Evolutionary conservation across 2,329 filamentous ascomycete genomes (phyloP), one percentile per base, ranked within the genome.

Genomic region (Sporothrix brunneoviolacea): DNA sequence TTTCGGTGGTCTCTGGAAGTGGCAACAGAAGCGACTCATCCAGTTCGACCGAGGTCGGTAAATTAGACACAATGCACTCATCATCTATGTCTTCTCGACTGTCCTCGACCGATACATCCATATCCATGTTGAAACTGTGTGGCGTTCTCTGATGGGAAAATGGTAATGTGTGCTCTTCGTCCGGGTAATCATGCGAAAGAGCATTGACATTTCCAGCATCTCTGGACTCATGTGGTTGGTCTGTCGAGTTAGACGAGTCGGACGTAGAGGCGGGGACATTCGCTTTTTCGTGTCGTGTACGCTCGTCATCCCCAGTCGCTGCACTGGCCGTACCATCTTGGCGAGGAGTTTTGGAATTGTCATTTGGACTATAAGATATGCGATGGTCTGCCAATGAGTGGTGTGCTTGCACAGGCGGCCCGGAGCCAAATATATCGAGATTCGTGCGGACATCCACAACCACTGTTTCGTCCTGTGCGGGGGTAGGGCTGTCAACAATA

Each of bases 351-450:
- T n/a, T n/a, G n/a, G n/a, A n/a, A n/a, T n/a, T n/a, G n/a, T n/a
- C n/a, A n/a, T n/a, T n/a, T n/a, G n/a, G 9, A 18, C 38, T 45
- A 13, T 46, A 48, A 3, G 51, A 50, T 5, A 28, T 37, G 35
- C 38, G 47, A 6, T 32, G 42, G 12, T 43, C 24, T 8, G 16
- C 15, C 5, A 28, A 35, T 18, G 50, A 33, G 16, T 40, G 45
- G 10, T 39, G 46, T 1, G 19, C 33, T 27, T 36, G 57, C 51
- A 48, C 39, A 2, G 52, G 43, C 21, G 53, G 52, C 1, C 43
- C 48, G 1, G 51, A 53, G 3, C 62, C 62, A 40, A 68, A 68
- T 3, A 68, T 67, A 51, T 68, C 64, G 1, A 64, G 57, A 28
- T 64, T 65, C 4, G 54, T 57, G 22, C 63, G 62, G 13, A 63